These are phyloP conservation scores for Xylaria acuta DNA, from an alignment of 495 filamentous ascomycete genomes.

Conservation along the genomic window DNA sequence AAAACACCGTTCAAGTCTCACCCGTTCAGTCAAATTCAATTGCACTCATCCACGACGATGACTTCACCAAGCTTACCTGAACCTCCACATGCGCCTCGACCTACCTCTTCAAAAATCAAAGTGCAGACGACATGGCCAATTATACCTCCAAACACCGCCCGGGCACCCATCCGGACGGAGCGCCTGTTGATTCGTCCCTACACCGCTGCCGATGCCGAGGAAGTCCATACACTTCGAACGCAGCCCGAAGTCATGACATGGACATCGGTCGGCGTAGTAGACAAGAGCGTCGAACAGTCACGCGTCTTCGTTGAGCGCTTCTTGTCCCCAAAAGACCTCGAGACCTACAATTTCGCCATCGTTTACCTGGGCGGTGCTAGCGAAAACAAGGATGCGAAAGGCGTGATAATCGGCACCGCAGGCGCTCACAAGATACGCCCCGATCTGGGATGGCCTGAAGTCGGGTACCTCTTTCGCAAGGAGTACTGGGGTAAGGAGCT, in stretches of 20 bases:
- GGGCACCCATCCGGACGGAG: conserved; percentile 45
- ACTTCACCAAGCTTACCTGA: conserved; percentile 11
- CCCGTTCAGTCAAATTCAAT: not conserved
- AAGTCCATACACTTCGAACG: conserved; percentile 47
- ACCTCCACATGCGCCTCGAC: not conserved
- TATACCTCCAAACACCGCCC: conserved; percentile 36
- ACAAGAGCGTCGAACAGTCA: conserved; percentile 48
- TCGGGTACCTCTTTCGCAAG: conserved; percentile 46
- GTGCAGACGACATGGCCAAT: conserved; percentile 21
- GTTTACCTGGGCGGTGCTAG: conserved; percentile 34
- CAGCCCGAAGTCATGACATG: conserved; percentile 60
- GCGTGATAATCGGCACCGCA: conserved; percentile 35
- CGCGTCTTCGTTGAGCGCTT: conserved; percentile 42
- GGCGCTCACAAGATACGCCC: conserved; percentile 23
- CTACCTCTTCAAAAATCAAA: not conserved
- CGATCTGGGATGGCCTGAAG: conserved; percentile 40
- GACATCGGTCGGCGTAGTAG: conserved; percentile 45
- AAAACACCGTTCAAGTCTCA: not conserved
- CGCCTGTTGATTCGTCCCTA: conserved; percentile 54
- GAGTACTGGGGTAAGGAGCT: conserved; percentile 48
- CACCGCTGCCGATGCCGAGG: conserved; percentile 45
- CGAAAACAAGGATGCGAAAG: conserved; percentile 28
- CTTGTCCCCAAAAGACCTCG: conserved; percentile 43
- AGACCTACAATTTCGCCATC: conserved; percentile 38
- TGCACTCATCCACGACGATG: not conserved